A percentile compares a stretch with the other conserved stretches of the same genome.
Evolutionary conservation across 305 asterid species (phyloP).

Genomic region (Solanum chacoense): DNA sequence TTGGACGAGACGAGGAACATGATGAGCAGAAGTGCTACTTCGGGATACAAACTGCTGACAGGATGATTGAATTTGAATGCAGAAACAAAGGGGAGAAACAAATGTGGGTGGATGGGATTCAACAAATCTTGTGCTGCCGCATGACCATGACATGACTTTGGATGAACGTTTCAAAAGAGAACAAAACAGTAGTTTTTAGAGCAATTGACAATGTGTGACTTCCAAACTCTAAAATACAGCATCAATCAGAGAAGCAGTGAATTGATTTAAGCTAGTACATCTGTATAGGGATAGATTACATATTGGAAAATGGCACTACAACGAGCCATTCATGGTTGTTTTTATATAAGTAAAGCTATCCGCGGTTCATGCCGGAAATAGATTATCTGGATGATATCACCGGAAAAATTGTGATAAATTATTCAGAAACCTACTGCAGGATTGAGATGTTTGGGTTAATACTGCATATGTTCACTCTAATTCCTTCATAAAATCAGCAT

Average conservation of each 20-base stretch:
- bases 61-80: conserved; percentile 73
- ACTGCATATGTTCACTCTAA: conserved; percentile 13
- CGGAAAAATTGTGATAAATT: neutral
- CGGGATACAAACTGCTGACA: conserved; percentile 60
- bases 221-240: neutral
- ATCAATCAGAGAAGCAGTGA: conserved; percentile 1
- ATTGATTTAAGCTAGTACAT: neutral
- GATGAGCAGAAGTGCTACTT: conserved; percentile 58
- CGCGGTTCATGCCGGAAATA: neutral
- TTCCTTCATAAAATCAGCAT: conserved; percentile 39
- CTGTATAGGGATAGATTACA: neutral
- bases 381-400: neutral
- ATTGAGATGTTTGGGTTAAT: neutral
- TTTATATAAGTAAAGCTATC: neutral
- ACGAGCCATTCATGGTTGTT: neutral
- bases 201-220: neutral
- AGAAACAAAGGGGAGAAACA: conserved; percentile 52
- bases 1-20: conserved; percentile 46
- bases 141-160: conserved; percentile 18
- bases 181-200: neutral
- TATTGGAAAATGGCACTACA: neutral
- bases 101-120: conserved; percentile 81
- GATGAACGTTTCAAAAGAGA: neutral
- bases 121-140: conserved; percentile 52
- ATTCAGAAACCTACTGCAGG: neutral